These are phyloP conservation scores for Cucumis variabilis DNA, from an alignment of 331 rosid species.

Conservation along the genomic window DNA sequence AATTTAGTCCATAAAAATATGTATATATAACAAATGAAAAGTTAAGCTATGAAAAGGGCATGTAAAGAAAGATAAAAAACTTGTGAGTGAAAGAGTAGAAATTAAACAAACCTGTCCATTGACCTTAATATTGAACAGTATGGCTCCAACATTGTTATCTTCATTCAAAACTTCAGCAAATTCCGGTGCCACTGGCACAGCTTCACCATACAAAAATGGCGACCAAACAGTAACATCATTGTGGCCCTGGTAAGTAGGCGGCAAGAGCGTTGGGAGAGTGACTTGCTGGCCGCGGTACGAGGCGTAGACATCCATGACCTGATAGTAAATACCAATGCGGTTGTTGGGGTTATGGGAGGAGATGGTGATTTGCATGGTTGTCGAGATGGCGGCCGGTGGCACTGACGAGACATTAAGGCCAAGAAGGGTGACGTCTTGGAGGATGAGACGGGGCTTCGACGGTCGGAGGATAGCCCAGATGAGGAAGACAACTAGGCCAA, in stretches of 20 bases:
- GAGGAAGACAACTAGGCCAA: conserved; percentile 36
- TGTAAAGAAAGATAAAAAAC: neutral
- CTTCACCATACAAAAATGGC: conserved; percentile 50
- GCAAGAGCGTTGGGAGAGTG: neutral
- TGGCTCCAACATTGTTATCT: conserved; percentile 55
- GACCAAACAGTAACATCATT: conserved; percentile 56
- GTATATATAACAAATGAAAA: neutral
- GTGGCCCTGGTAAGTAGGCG: conserved; percentile 27
- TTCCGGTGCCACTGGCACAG: conserved; percentile 60
- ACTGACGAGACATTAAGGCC: conserved; percentile 15
- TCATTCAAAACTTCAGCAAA: conserved; percentile 41
- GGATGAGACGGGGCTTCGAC: conserved; percentile 17
- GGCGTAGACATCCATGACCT: conserved; percentile 46
- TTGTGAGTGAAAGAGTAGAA: neutral
- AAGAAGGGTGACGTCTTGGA: conserved; percentile 17
- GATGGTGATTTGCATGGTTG: conserved; percentile 17
- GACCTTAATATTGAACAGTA: conserved; percentile 58
- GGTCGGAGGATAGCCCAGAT: conserved; percentile 24
- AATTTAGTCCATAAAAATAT: no score
- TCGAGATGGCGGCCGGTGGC: conserved; percentile 10
- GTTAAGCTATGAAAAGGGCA: neutral
- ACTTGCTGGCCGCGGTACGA: conserved; percentile 60
- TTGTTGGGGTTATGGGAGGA: conserved; percentile 23
- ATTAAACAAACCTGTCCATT: conserved; percentile 33
- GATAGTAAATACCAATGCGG: conserved; percentile 60